Conservation (phyloP, 176 grass and related monocot genomes). For the Triticum dicoccoides region DNA sequence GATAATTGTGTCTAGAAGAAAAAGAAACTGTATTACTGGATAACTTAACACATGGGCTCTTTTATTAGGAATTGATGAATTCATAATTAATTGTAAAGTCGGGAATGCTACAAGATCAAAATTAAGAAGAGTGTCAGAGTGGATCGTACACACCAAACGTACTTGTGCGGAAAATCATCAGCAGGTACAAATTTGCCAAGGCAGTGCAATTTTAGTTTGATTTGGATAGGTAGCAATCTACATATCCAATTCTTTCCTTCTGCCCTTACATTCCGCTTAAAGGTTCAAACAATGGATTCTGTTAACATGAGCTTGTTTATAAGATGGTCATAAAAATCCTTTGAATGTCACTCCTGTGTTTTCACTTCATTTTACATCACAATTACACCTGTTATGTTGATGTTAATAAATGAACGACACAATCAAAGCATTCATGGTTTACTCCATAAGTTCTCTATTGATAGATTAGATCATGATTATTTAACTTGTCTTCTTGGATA, state of each 20-base stretch:
- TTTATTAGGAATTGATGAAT: slow-evolving; percentile 36
- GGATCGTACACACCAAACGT: slow-evolving; percentile 36
- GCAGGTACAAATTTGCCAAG: slow-evolving; percentile 34
- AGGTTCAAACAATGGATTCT: neutral
- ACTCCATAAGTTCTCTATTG: neutral
- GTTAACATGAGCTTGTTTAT: neutral
- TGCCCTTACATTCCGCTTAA: neutral
- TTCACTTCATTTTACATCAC: slow-evolving; percentile 9
- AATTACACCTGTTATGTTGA: neutral
- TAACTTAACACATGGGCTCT: neutral
- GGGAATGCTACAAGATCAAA: slow-evolving; percentile 48
- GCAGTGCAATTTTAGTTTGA: slow-evolving; percentile 1
- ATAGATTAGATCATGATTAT: neutral
- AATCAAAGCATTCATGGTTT: neutral
- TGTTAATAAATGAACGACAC: neutral
- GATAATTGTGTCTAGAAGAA: neutral
- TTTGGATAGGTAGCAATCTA: neutral
- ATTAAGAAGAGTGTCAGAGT: slow-evolving; percentile 47
- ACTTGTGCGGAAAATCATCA: slow-evolving; percentile 16
- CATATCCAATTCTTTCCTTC: neutral
- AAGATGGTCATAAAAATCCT: neutral
- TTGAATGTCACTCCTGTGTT: neutral
- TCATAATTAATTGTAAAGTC: slow-evolving; percentile 36
- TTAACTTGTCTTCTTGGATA: neutral
- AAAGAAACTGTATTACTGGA: neutral